Evolutionary conservation across 257 asterid genomes (phyloP), one percentile per base, ranked within the genome.

Genomic region (Scutellaria baicalensis): DNA sequence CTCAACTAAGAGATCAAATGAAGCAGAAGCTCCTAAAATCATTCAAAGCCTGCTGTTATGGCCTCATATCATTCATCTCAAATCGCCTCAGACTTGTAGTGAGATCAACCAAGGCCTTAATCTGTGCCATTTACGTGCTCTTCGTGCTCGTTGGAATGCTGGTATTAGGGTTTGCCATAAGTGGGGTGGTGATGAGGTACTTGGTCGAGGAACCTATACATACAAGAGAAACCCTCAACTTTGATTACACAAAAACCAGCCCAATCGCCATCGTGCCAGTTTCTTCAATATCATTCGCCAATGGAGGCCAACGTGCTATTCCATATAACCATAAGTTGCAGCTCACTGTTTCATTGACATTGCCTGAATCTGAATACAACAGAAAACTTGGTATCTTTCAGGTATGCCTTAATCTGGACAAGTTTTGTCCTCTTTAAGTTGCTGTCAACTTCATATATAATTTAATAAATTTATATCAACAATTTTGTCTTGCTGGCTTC

Each of bases 351-450:
- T 79, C 82, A 8, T 68, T 85, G 35, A 80, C 88, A 4, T 51
- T 88, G 80, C 95, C 92, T 0, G 92, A 88, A 59, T 85, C 95
- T 0, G 91, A 83, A 18, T 83, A 88, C 76, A 85, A 85, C 65
- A 64, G 80, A 8, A 85, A 83, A 59, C 88, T 87, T 43, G 91
- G 95, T 39, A 69, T 83, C 59, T 88, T 88, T 78, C 95, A 88
- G 95, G 95, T 85, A 81, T 27, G 4, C 33, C 33, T 27, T 27
- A 27, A 27, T 27, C 4, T 27, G 33, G 33, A 27, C 33, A 27
- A 27, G 33, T 27, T 27, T 27, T 27, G 3, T 27, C 33, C 33
- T 27, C 33, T 27, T 27, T 27, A 27, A 27, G 2, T 3, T 27
- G 33, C 33, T 27, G 33, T 27, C 33, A 27, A 27, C 33, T 27